Conservation (phyloP, 495 filamentous ascomycete genomes). For the Penicillium cataractarum region DNA sequence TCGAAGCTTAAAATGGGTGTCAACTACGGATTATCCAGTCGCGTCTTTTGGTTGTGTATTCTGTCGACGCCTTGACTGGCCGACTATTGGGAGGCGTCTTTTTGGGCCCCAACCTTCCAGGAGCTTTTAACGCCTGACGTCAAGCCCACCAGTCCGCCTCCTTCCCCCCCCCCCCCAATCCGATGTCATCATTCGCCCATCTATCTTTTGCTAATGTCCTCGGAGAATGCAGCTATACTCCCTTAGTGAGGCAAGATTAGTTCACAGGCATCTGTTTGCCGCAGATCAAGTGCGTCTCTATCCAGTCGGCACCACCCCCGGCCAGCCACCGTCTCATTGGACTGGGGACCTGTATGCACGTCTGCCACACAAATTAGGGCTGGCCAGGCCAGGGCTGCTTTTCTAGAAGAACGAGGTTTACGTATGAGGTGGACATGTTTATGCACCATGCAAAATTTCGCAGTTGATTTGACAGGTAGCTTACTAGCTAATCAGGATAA, state of each 20-base stretch:
- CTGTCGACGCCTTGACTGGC: background rate
- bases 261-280: background rate
- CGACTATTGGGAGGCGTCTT: background rate
- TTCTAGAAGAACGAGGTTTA: conserved; percentile 8
- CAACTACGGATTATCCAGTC: conserved; percentile 1
- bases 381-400: background rate
- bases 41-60: background rate
- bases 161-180: conserved; percentile 8
- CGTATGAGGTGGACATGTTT: conserved; percentile 3
- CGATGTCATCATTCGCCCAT: conserved; percentile 7
- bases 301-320: conserved; percentile 14
- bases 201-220: background rate
- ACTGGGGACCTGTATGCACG: conserved; percentile 12
- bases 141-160: conserved; percentile 12
- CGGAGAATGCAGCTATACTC: background rate
- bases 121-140: conserved; percentile 25
- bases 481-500: background rate
- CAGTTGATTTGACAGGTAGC: conserved; percentile 1
- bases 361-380: conserved; percentile 15
- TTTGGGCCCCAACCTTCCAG: conserved; percentile 6
- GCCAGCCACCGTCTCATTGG: conserved; percentile 17
- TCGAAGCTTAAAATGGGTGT: background rate
- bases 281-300: conserved; percentile 9
- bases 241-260: conserved; percentile 14
- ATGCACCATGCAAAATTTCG: conserved; percentile 5